Base-by-base conservation (phyloP, 108 stramenopile genomes). In the Cyclotella sp. region DNA sequence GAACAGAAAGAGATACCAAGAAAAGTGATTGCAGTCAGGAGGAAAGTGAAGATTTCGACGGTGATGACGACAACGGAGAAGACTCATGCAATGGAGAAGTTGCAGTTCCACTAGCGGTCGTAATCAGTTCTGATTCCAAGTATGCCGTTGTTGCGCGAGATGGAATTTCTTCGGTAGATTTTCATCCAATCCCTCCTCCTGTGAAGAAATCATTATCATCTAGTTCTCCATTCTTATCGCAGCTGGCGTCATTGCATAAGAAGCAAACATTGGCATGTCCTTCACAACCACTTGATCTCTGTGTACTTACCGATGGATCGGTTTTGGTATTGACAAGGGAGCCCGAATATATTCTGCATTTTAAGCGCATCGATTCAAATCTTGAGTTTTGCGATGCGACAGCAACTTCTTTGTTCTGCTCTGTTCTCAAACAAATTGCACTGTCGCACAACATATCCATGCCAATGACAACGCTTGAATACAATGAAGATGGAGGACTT, bases 391-490 rank as follows among this genome's bases (percentile, higher is more conserved):
- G 39, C 28, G 53, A 66, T 44, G 24, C 65, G 12, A 46, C 63
- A 19, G 15, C 58, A 61, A 70, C 43, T 39, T 72, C 70, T 29
- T 59, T 46, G 68, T 51, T 74, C 39, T 30, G 47, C 46, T 59
- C 44, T 41, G 63, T 42, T 49, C 69, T 66, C 29, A 19, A 51
- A 47, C 12, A 54, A 72, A 30, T 71, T 27, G 78, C 80, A 10
- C 41, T 41, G 10, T 45, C 47, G 8, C 39, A 78, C 15, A 54
- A 47, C 11, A 79, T 88, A 13, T 55, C 54, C 62, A 87, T 91
- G 86, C 93, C 89, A 11, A 30, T 22, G 24, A 65, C 87, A 0
- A 81, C 89, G 47, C 73, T 95, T 34, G 94, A 95, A 68, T 52
- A 65, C 42, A 51, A 52, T 18, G 30, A 61, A 15, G 21, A 59